phyloP scores from a whole-genome alignment of 441 rosid species.

The Sinapis alba region DNA sequence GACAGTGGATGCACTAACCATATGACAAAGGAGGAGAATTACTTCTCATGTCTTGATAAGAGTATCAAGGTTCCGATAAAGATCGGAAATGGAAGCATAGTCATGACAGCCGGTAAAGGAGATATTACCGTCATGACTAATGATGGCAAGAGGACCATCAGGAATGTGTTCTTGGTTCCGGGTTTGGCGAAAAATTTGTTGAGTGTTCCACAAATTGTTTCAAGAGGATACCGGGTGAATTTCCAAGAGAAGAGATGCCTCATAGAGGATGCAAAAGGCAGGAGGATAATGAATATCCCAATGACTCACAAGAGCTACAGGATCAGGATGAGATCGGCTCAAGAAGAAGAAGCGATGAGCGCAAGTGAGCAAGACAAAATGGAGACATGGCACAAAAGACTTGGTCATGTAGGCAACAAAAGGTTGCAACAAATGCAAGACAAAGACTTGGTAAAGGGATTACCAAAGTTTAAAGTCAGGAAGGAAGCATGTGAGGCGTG shows the following conservation, averaged over 20 bases:
- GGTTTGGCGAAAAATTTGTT: not conserved
- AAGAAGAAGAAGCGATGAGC: not conserved
- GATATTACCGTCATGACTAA: not conserved
- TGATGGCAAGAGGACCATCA: not conserved
- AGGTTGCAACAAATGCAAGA: not conserved
- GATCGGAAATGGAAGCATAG: not conserved
- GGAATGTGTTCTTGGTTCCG: not conserved
- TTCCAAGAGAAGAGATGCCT: not conserved
- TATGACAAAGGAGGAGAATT: not conserved
- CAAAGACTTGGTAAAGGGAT: not conserved
- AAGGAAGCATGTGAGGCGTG: not conserved
- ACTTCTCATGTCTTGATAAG: not conserved
- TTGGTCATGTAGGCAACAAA: not conserved
- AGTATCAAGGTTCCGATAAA: not conserved
- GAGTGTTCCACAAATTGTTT: not conserved
- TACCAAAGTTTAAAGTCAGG: not conserved
- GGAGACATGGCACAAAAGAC: not conserved
- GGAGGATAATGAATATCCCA: not conserved
- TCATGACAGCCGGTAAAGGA: not conserved
- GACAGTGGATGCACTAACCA: not conserved
- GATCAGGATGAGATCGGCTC: not conserved
- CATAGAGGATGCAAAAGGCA: not conserved
- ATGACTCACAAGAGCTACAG: not conserved
- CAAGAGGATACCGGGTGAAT: not conserved
- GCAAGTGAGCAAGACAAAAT: not conserved